Evolutionary conservation across 805 yeast genomes (phyloP).

Genomic region (Yamadazyma sp.): DNA sequence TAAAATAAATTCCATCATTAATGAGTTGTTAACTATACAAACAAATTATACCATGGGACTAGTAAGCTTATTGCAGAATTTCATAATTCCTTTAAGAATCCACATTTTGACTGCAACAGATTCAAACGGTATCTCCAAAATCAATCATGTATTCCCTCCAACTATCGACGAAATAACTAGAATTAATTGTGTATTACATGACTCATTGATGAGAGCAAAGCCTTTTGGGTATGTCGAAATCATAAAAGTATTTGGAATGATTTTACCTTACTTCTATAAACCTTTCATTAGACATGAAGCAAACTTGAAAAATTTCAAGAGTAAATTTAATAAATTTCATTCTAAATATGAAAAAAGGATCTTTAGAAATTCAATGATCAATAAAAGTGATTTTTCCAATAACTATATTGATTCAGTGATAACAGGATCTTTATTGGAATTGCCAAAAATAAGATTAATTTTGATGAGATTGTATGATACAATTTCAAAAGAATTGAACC

Average conservation of each 20-base stretch:
- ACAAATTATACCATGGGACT: conserved; percentile 68
- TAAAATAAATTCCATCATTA: conserved; percentile 51
- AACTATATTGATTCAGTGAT: conserved; percentile 45
- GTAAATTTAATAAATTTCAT: conserved; percentile 44
- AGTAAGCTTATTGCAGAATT: conserved; percentile 73
- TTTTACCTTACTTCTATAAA: conserved; percentile 87
- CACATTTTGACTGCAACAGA: conserved; percentile 56
- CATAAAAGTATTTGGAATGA: conserved; percentile 73
- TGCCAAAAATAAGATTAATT: conserved; percentile 68
- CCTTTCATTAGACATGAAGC: conserved; percentile 95
- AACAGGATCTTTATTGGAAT: conserved; percentile 61
- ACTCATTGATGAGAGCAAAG: conserved; percentile 63
- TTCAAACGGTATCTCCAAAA: conserved; percentile 55
- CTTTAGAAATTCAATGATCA: conserved; percentile 27
- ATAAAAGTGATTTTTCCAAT: conserved; percentile 25
- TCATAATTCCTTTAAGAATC: conserved; percentile 74
- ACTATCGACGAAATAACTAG: conserved; percentile 93
- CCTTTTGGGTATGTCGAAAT: conserved; percentile 74
- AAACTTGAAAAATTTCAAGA: conserved; percentile 67
- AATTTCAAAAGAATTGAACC: conserved; percentile 19
- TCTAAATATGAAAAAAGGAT: conserved; percentile 25
- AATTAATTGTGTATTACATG: conserved; percentile 80
- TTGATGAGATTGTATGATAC: conserved; percentile 56
- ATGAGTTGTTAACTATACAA: conserved; percentile 69
- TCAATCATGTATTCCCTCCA: conserved; percentile 86